phyloP scores from a whole-genome alignment of 2,329 filamentous ascomycete genomes.

The Emergomyces africanus region DNA sequence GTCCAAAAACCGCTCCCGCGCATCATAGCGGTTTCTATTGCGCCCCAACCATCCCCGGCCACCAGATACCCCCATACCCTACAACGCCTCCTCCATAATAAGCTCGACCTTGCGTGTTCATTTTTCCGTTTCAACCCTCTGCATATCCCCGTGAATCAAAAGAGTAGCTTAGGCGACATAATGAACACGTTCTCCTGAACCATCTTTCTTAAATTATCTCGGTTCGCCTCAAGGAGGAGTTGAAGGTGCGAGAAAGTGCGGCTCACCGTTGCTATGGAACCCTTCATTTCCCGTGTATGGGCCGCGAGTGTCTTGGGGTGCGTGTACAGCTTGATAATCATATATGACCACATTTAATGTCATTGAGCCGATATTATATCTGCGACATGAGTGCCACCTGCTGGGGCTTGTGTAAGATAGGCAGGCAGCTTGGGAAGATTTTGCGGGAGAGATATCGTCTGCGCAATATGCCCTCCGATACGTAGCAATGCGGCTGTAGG shows the following conservation, averaged over 20 bases:
- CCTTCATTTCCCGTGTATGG: no score
- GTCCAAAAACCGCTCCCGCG: not conserved
- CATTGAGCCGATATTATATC: no score
- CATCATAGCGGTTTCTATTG: not conserved
- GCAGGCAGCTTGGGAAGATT: no score
- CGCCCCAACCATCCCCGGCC: not conserved
- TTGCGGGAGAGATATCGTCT: no score
- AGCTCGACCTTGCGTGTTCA: not conserved
- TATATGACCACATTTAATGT: no score
- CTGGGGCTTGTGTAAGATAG: no score
- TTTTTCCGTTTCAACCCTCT: not conserved
- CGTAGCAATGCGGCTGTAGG: no score
- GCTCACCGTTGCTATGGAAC: not conserved
- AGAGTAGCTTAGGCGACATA: not conserved
- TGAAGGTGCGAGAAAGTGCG: conserved; percentile 1
- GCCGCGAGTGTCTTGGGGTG: no score
- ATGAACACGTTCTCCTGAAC: not conserved
- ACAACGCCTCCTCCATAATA: not conserved
- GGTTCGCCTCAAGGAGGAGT: not conserved
- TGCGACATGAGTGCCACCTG: no score
- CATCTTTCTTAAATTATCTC: not conserved
- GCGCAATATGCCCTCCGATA: no score
- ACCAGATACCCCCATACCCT: not conserved
- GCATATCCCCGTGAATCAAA: not conserved
- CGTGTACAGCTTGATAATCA: no score